Evolutionary conservation across 495 filamentous ascomycete species (phyloP).

Genomic region (Tricharina praecox): DNA sequence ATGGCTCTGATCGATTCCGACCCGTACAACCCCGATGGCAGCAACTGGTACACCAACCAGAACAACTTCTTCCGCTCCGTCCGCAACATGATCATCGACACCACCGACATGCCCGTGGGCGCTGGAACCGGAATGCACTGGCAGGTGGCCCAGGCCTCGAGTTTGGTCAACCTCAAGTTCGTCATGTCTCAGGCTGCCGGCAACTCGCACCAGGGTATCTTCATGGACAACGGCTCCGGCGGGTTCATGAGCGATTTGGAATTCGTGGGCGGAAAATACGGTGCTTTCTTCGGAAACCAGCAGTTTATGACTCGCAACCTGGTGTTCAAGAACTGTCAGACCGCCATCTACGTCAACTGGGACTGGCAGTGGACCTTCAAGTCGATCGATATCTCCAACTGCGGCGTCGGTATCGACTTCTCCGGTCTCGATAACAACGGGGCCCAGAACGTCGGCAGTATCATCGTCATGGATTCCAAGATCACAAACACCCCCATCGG

Average conservation of each 20-base stretch:
- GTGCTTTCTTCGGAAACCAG: conserved; percentile 80
- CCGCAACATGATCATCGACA: conserved; percentile 84
- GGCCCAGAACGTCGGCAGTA: conserved; percentile 58
- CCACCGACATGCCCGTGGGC: conserved; percentile 48
- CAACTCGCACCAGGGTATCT: conserved; percentile 76
- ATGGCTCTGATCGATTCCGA: conserved; percentile 85
- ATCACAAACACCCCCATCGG: conserved; percentile 58
- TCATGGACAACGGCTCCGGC: conserved; percentile 91
- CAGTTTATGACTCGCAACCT: conserved; percentile 90
- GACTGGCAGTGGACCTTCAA: conserved; percentile 87
- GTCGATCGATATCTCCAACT: conserved; percentile 63
- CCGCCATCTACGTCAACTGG: conserved; percentile 70
- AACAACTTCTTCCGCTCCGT: conserved; percentile 98
- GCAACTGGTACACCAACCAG: conserved; percentile 77
- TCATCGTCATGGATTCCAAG: conserved; percentile 63
- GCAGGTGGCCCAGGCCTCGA: conserved; percentile 94
- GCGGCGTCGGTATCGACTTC: conserved; percentile 67
- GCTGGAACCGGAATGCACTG: conserved; percentile 78
- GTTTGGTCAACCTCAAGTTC: conserved; percentile 77
- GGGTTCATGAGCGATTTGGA: conserved; percentile 76
- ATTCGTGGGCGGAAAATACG: conserved; percentile 75
- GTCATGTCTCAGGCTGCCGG: conserved; percentile 64
- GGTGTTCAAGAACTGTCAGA: conserved; percentile 75
- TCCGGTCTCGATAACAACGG: conserved; percentile 37
- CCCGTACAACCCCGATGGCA: conserved; percentile 52